Conservation (phyloP, 768 basidiomycete species). For the Leccinum truebloodii region DNA sequence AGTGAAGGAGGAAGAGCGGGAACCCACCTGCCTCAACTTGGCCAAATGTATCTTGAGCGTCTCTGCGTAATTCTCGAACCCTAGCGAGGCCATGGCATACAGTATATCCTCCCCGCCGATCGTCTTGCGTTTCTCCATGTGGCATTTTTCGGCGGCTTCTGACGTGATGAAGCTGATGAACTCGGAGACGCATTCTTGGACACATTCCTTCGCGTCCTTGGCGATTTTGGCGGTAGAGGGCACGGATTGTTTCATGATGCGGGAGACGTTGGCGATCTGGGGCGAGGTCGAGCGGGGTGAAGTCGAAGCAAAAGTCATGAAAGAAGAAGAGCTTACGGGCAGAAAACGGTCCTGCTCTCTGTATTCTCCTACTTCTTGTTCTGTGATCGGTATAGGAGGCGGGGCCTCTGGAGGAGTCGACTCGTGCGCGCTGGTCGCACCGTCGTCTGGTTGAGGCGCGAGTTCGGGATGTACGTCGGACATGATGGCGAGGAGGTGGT, state of each 20-base stretch:
- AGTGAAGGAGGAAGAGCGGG: not conserved
- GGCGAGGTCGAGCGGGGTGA: not conserved
- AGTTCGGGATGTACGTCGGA: slow-evolving; percentile 37
- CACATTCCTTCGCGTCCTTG: slow-evolving; percentile 98
- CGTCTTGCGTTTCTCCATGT: slow-evolving; percentile 95
- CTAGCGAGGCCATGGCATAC: slow-evolving; percentile 89
- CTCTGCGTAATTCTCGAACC: slow-evolving; percentile 94
- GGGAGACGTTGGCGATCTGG: slow-evolving; percentile 93
- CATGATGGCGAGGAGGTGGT: slow-evolving; percentile 20
- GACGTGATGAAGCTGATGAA: slow-evolving; percentile 98
- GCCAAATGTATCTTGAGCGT: slow-evolving; percentile 90
- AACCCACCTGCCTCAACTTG: slow-evolving; percentile 75
- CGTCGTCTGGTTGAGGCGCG: slow-evolving; percentile 43
- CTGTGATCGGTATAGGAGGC: slow-evolving; percentile 75
- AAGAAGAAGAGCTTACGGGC: slow-evolving; percentile 51
- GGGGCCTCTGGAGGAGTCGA: slow-evolving; percentile 42
- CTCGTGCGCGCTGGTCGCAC: slow-evolving; percentile 33
- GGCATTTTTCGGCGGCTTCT: slow-evolving; percentile 94
- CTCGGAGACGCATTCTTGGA: slow-evolving; percentile 97
- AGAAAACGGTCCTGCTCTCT: slow-evolving; percentile 93
- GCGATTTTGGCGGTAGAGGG: slow-evolving; percentile 93
- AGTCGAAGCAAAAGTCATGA: not conserved
- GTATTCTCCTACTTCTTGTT: slow-evolving; percentile 92
- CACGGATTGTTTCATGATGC: slow-evolving; percentile 94
- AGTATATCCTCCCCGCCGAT: slow-evolving; percentile 97